Evolutionary conservation across 176 grass and related monocot species (phyloP).

Genomic region (Lolium perenne): DNA sequence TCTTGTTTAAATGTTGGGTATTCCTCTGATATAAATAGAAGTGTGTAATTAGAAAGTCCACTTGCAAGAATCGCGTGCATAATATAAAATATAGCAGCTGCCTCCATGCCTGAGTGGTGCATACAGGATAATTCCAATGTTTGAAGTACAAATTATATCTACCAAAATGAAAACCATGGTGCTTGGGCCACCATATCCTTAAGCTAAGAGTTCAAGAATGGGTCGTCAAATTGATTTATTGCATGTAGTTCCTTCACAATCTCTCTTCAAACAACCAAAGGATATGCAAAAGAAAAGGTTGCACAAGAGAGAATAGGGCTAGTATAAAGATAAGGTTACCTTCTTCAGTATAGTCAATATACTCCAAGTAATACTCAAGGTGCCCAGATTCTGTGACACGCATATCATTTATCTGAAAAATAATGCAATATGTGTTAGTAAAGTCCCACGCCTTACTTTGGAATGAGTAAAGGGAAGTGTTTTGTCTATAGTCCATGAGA

Average conservation of each 20-base stretch:
- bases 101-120: not conserved
- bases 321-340: conserved; percentile 48
- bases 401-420: conserved; percentile 55
- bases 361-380: conserved; percentile 58
- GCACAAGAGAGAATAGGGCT: conserved; percentile 13
- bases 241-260: not conserved
- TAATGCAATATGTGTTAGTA: not conserved
- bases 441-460: not conserved
- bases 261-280: not conserved
- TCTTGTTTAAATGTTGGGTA: not conserved
- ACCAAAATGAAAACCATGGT: conserved; percentile 5
- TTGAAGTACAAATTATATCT: not conserved
- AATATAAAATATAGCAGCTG: not conserved
- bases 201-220: conserved; percentile 6
- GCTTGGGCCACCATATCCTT: not conserved
- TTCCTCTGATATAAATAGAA: not conserved
- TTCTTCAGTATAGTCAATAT: conserved; percentile 63
- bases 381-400: conserved; percentile 22
- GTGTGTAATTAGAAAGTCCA: not conserved
- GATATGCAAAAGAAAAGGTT: conserved; percentile 3
- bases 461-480: not conserved
- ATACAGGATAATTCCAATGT: conserved; percentile 9
- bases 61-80: not conserved
- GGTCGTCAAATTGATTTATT: conserved; percentile 15
- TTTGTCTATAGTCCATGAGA: conserved; percentile 16